Conservation (phyloP, 2,329 filamentous ascomycete genomes). For the Iodosphaeria phyllophila region DNA sequence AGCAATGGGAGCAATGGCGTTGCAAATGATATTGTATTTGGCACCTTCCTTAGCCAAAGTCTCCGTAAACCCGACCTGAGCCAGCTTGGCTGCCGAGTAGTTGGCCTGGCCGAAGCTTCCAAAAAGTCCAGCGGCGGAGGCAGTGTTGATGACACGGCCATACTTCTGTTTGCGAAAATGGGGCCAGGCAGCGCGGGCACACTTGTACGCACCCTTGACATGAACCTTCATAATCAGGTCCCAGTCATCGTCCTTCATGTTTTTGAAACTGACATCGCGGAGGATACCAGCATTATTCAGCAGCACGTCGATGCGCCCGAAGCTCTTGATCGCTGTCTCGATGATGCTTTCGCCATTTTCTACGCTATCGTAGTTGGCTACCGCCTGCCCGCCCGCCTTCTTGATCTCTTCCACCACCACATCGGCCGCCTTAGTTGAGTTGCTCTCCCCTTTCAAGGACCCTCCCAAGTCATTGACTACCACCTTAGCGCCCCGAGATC, state of each 20-base stretch:
- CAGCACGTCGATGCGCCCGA: constrained; percentile 79
- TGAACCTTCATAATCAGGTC: constrained; percentile 88
- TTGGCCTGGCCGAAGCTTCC: constrained; percentile 92
- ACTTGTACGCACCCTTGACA: constrained; percentile 89
- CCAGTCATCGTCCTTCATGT: constrained; percentile 96
- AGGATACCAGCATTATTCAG: constrained; percentile 97
- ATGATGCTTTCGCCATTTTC: constrained; percentile 91
- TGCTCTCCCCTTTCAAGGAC: constrained; percentile 84
- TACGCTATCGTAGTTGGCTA: constrained; percentile 93
- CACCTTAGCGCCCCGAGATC: constrained; percentile 75
- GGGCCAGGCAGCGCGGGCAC: constrained; percentile 83
- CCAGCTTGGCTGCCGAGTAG: constrained; percentile 94
- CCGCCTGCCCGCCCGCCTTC: constrained; percentile 78
- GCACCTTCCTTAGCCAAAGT: constrained; percentile 91
- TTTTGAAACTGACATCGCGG: constrained; percentile 93
- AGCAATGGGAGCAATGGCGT: constrained; percentile 89
- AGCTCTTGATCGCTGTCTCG: constrained; percentile 63
- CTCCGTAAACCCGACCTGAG: constrained; percentile 92
- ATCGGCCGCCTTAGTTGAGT: constrained; percentile 70
- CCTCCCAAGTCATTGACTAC: constrained; percentile 94
- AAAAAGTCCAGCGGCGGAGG: constrained; percentile 89
- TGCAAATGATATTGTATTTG: constrained; percentile 95
- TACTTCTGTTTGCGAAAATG: constrained; percentile 98
- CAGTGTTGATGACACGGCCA: constrained; percentile 88
- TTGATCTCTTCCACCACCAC: constrained; percentile 70